Evolutionary conservation across 768 basidiomycete species (phyloP).

Genomic region (Coprinellus micaceus): DNA sequence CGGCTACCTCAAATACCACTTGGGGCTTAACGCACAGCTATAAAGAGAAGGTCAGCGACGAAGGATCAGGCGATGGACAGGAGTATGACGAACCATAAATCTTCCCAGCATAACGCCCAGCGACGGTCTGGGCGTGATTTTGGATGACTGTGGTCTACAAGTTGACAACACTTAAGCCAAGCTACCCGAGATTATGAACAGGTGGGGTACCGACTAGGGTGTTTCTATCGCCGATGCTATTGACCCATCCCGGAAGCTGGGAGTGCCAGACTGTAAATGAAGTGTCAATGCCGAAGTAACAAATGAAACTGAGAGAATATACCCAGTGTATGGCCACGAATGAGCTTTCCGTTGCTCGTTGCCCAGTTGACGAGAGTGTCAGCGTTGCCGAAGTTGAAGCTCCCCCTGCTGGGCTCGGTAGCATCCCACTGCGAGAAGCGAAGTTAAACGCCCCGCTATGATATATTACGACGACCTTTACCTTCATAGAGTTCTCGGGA

Average conservation of each 20-base stretch:
- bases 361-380: conserved; percentile 43
- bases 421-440: conserved; percentile 30
- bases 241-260: conserved; percentile 44
- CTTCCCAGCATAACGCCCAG: conserved; percentile 44
- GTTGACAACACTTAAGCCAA: not conserved
- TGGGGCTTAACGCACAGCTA: too few relatives aligned
- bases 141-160: conserved; percentile 39
- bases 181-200: not conserved
- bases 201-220: conserved; percentile 28
- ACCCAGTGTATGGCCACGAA: conserved; percentile 42
- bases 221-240: conserved; percentile 30
- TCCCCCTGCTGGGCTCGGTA: conserved; percentile 31
- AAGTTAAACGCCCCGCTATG: not conserved
- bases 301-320: not conserved
- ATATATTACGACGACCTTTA: conserved; percentile 7
- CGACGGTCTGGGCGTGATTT: conserved; percentile 44
- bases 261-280: conserved; percentile 25
- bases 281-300: not conserved
- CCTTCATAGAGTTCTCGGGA: conserved; percentile 39
- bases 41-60: too few relatives aligned
- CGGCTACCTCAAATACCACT: not conserved
- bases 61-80: too few relatives aligned
- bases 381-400: conserved; percentile 27
- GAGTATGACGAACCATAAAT: conserved; percentile 30
- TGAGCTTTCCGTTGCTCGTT: conserved; percentile 34